Base-by-base conservation (phyloP, 352 stramenopile genomes). In the Phytophthora nicotianae region DNA sequence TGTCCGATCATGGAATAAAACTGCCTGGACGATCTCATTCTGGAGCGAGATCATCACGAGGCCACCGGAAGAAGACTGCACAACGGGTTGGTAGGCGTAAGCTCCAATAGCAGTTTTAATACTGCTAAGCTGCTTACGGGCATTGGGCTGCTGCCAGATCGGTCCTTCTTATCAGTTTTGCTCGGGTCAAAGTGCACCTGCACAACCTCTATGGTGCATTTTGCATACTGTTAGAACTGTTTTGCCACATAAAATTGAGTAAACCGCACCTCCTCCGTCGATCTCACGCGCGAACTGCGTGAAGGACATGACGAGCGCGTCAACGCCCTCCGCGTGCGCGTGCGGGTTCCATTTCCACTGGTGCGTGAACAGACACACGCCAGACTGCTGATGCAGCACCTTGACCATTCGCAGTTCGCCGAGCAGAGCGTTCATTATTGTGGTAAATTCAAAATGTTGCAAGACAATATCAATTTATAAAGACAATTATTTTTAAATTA, bases 281-380 rank as follows among this genome's bases (percentile, higher is more conserved):
- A 95, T 92, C 73, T 95, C 86, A 13, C 86, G 79, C 7, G 84
- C 84, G 58, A 95, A 95, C 57, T 95, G 86, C 24, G 75, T 86
- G 54, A 95, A 90, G 33, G 81, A 90, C 68, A 91, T 82, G 21
- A 95, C 82, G 24, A 95, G 80, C 49, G 86, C 73, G 48, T 92
- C 79, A 11, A 92, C 71, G 14, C 83, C 84, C 35, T 93, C 83
- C 3, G 70, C 77, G 29, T 92, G 81, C 14, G 81, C 86, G 42
- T 91, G 77, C 17, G 81, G 68, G 33, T 90, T 72, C 86, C 86
- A 95, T 54, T 91, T 89, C 86, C 86, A 95, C 53, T 88, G 77
- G 40, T 88, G 68, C 26, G 82, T 86, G 65, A 92, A 95, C 29
- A 93, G 45, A 58, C 82, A 91, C 38, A 85, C 72, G n/a, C 83